Base-by-base conservation (phyloP, 2,329 filamentous ascomycete genomes). In the Periconia macrospinosa region DNA sequence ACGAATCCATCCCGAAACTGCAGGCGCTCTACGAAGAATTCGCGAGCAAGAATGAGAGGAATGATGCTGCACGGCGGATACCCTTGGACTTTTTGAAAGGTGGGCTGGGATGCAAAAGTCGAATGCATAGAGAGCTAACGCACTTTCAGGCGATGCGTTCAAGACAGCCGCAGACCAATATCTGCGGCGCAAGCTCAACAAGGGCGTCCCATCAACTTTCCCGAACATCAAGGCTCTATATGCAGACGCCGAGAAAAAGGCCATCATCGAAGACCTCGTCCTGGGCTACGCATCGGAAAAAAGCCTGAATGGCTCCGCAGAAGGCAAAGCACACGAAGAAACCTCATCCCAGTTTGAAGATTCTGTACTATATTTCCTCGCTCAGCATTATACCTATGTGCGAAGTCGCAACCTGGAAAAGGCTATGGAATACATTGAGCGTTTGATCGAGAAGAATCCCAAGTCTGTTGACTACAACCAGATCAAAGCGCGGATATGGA, bases 141-240 rank as follows among this genome's bases (percentile, higher is more conserved):
- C n/a, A 35, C 14, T 42, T 45, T 42, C 65, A 87, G 88, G 91
- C 5, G 87, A 95, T 42, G 86, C 87, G 5, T 99, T 99, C 78
- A 84, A 83, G 68, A 76, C 86, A 63, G 87, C 90, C 20, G 92
- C 89, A 8, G 87, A 92, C 70, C 76, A 79, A 19, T 99, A 99
- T 71, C 75, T 99, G 56, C 83, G 87, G 47, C 82, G 88, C 30
- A 95, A 95, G 89, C 81, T 99, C 52, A 86, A 89, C 74, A 96
- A 93, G 76, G 94, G 93, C 11, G 90, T 97, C 3, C 93, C 94
- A 1, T 99, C 94, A 2, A 92, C 93, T 3, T 99, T 99, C 75
- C 92, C 92, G 35, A 99, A 97, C 74, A 83, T 99, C 56, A 99
- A 99, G 79, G 87, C 95, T 61, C 83, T 99, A 19, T 99, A 97